Base-by-base conservation (phyloP, 257 asterid genomes). In the Linaria vulgaris region DNA sequence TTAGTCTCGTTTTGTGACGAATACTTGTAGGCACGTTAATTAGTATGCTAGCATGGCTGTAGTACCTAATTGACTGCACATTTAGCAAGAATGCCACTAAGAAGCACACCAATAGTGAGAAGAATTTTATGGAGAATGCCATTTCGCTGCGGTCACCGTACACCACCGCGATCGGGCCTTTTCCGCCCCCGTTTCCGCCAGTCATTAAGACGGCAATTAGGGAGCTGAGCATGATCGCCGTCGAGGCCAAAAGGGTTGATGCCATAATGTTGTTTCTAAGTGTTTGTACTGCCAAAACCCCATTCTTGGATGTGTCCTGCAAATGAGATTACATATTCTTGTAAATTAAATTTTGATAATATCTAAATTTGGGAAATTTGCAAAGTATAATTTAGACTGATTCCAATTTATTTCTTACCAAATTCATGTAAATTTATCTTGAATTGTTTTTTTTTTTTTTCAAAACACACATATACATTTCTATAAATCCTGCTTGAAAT, bases 241-340 rank as follows among this genome's bases (percentile, higher is more conserved):
- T 85, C 1, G 98, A 84, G 0, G 98, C 97, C 61, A 91, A 62
- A 3, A 91, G 86, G 21, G 96, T 91, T 0, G 97, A 88, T 1
- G 98, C 98, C 97, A 92, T 92, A 69, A 88, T 86, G 77, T 88
- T 88, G 88, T 88, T 92, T 68, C 98, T 68, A 17, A 88, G 69
- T 0, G 95, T 86, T 60, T 92, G 98, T 22, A 92, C 98, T 5
- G 97, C 88, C 5, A 88, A 74, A 52, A 88, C 77, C 12, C 98
- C 98, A 38, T 77, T 88, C 67, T 83, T 88, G 0, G 80, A 59
- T 12, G 78, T 69, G 37, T 91, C 96, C 94, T 90, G 74, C 55
- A 52, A 34, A 3, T 3, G 10, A 34, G 9, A 34, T 34, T 3
- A 34, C 10, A n/a, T n/a, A n/a, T n/a, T n/a, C n/a, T n/a, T n/a